Evolutionary conservation across 345 rosid species (phyloP).

Genomic region (Camelina laxa): DNA sequence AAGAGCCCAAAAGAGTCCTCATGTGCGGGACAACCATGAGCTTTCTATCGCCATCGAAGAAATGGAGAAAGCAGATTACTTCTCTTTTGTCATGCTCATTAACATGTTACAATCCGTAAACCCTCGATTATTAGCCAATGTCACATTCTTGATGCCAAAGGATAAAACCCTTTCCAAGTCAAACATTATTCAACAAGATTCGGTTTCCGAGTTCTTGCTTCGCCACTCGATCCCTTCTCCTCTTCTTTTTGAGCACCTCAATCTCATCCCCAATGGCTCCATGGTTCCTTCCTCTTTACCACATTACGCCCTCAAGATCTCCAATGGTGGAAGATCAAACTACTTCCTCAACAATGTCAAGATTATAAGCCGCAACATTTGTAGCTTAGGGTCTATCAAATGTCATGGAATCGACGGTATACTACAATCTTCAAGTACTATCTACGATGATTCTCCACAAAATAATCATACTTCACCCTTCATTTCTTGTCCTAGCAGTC

Average conservation of each 20-base stretch:
- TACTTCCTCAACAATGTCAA: slow-evolving; percentile 66
- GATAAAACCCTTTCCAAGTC: slow-evolving; percentile 57
- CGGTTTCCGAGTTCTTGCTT: slow-evolving; percentile 60
- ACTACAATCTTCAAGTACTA: slow-evolving; percentile 27
- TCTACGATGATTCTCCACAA: slow-evolving; percentile 24
- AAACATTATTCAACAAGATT: slow-evolving; percentile 33
- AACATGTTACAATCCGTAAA: slow-evolving; percentile 56
- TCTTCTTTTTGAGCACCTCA: slow-evolving; percentile 65
- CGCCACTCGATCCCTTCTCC: slow-evolving; percentile 79
- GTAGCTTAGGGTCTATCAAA: slow-evolving; percentile 64
- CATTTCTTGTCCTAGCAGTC: slow-evolving; percentile 47
- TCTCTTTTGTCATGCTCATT: slow-evolving; percentile 71
- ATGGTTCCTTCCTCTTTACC: slow-evolving; percentile 59
- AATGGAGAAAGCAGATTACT: slow-evolving; percentile 75
- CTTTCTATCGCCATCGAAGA: slow-evolving; percentile 62
- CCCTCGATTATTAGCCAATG: slow-evolving; percentile 38
- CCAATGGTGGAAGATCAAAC: slow-evolving; percentile 58
- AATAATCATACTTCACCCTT: slow-evolving; percentile 36
- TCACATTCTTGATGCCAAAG: slow-evolving; percentile 84
- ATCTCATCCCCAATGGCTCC: slow-evolving; percentile 64
- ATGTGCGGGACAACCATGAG: slow-evolving; percentile 37
- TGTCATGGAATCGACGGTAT: slow-evolving; percentile 82
- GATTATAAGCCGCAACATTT: slow-evolving; percentile 63
- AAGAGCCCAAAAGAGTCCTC: slow-evolving; percentile 29
- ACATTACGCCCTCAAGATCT: slow-evolving; percentile 51